Evolutionary conservation across 768 basidiomycete genomes (phyloP), one percentile per base, ranked within the genome.

Genomic region (Termitomyces sp.): DNA sequence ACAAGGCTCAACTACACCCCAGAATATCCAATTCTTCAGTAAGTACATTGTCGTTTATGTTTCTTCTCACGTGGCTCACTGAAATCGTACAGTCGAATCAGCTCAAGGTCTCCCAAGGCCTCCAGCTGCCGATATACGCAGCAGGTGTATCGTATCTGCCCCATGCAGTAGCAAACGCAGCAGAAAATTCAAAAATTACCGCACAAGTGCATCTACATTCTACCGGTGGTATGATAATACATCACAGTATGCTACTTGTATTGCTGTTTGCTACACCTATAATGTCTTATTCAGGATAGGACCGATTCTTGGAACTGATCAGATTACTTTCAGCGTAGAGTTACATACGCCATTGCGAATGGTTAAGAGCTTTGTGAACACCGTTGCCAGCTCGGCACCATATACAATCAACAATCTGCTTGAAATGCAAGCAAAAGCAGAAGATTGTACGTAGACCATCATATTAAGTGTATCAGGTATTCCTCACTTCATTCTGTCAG

Each of bases 1-100:
- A 36, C 18, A 27, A 27, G 27, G 27, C n/a, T 3, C 57, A 18
- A 3, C 39, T 44, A 1, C 30, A 27, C 3, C 13, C 6, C 41
- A 55, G 12, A 65, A 65, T 36, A 57, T 65, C 39, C 64, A 65
- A 55, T 65, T 65, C 20, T 63, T 59, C 56, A 59, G 64, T 61
- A 22, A 41, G 59, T 54, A 27, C 18, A 22, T 22, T 24, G 42
- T 45, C 13, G 15, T 47, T 48, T 39, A 27, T 57, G 18, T 27
- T 20, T 22, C 20, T 15, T 20, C 8, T 15, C 30, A 15, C 46
- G 24, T 12, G 36, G 41, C 46, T 39, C 27, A 59, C n/a, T 39
- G 42, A 5, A 22, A 7, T 7, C 6, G 3, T 34, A 15, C 12
- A 65, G 64, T 65, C 13, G 18, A 31, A 12, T 47, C 54, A 4